Evolutionary conservation across 2,329 filamentous ascomycete species (phyloP).

Genomic region (Botrytis aclada): DNA sequence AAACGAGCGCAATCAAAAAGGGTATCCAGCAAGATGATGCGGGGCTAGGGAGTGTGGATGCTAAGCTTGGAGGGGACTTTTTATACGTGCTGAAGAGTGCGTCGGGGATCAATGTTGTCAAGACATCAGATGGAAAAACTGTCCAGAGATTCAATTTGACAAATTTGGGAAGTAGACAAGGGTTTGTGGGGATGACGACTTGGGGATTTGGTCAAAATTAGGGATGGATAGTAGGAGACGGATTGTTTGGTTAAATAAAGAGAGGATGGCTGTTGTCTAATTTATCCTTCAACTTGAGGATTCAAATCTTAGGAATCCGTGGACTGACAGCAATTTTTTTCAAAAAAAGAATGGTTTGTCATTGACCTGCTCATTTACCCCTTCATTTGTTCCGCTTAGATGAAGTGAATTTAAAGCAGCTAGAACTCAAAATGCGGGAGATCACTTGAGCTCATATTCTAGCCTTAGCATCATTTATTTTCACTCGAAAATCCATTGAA

Average conservation of each 20-base stretch:
- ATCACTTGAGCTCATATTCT: background rate
- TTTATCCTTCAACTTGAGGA: background rate
- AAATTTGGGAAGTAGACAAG: conserved; percentile 21
- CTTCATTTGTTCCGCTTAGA: background rate
- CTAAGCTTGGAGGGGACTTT: conserved; percentile 18
- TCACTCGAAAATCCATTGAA: background rate
- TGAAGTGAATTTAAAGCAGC: background rate
- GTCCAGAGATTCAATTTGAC: conserved; percentile 25
- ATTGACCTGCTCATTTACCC: background rate
- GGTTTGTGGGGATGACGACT: conserved; percentile 25
- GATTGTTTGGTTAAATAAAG: background rate
- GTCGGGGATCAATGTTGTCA: conserved; percentile 16
- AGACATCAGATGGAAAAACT: conserved; percentile 1
- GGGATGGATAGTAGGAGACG: background rate
- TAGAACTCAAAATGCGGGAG: background rate
- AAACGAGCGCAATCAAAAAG: conserved; percentile 19
- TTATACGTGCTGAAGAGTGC: conserved; percentile 22
- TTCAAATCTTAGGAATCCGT: background rate
- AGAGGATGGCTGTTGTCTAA: background rate
- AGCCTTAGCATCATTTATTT: background rate
- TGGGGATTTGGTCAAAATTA: conserved; percentile 8
- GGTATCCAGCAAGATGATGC: background rate
- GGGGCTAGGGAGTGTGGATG: conserved; percentile 21
- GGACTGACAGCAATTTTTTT: background rate
- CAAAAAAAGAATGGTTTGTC: background rate